Base-by-base conservation (phyloP, 2,329 filamentous ascomycete genomes). In the Exserohilum rostratum region DNA sequence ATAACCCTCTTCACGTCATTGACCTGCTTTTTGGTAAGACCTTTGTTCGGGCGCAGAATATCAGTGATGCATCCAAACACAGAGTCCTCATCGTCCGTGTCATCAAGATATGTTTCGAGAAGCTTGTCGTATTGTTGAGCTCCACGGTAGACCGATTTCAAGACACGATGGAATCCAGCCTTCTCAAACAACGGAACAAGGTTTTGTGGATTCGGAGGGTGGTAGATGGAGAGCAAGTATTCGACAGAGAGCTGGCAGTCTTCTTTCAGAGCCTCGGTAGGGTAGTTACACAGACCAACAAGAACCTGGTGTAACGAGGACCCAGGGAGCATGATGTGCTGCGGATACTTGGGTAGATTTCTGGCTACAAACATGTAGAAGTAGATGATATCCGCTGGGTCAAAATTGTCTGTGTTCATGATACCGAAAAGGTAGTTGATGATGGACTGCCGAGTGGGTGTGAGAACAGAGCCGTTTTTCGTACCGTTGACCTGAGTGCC, bases 281-380 rank as follows among this genome's bases (percentile, higher is more conserved):
- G 92, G 64, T 92, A 96, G 56, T 88, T 85, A 78, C 95, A 99
- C 4, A 99, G 82, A 2, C 92, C 89, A 33, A 86, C 81, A 22
- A 99, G 82, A 9, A 97, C 88, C 55, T 87, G 87, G 55, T 92
- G 90, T 0, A 99, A 81, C 1, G 90, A 89, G 2, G 90, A 92
- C 15, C 93, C 95, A 0, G 93, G 90, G 42, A 99, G 85, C 10
- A 98, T 84, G 46, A 99, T 87, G 68, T 97, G 97, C 71, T 98
- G 93, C 1, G 93, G 92, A 69, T 96, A 99, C 73, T 99, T 99
- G 3, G 96, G 91, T 45, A 99, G 79, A 71, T 96, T 99, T 51
- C 95, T 87, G 15, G 95, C 93, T 70, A 99, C 90, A 70, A 99
- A 99, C 92, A 99, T 99, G 76, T 99, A 92, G 39, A 99, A 84